These are phyloP conservation scores for Aureobasidium sp. DNA, from an alignment of 2,329 filamentous ascomycete species.

Conservation along the genomic window DNA sequence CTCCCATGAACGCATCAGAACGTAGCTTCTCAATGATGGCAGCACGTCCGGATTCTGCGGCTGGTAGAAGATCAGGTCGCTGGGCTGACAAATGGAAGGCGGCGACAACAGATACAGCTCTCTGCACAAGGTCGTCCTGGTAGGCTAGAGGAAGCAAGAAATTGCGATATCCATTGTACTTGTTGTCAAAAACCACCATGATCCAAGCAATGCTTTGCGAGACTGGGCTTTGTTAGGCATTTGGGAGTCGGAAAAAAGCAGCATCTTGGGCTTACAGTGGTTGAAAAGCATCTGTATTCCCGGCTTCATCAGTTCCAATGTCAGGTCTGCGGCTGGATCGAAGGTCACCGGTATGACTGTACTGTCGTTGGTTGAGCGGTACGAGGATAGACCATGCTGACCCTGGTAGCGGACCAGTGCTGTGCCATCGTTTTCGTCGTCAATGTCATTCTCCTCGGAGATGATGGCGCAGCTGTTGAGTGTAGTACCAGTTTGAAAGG, in stretches of 20 bases:
- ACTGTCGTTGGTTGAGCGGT: background rate
- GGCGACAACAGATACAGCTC: slow-evolving; percentile 35
- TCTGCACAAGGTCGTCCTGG: slow-evolving; percentile 31
- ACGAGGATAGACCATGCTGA: background rate
- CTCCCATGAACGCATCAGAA: slow-evolving; percentile 27
- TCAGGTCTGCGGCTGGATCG: background rate
- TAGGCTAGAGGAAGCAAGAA: slow-evolving; percentile 36
- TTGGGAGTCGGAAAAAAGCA: background rate
- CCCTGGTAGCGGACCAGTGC: background rate
- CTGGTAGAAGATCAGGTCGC: slow-evolving; percentile 26
- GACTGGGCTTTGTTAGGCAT: slow-evolving; percentile 18
- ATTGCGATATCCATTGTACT: slow-evolving; percentile 35
- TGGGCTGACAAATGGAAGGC: slow-evolving; percentile 34
- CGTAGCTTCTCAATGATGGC: slow-evolving; percentile 34
- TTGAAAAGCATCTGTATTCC: slow-evolving; percentile 9
- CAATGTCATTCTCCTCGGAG: background rate
- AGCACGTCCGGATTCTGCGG: slow-evolving; percentile 32
- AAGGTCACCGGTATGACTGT: background rate
- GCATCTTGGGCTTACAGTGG: background rate
- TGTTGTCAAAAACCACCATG: slow-evolving; percentile 36
- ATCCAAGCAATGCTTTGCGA: slow-evolving; percentile 33
- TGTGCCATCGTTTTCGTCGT: background rate
- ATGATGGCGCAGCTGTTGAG: no score
- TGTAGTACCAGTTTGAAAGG: background rate
- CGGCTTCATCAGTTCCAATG: slow-evolving; percentile 1